Percentiles rank a stretch among this genome's conserved stretches.
Conservation (phyloP, 108 stramenopile species). For the Skeletonema marinoi region DNA sequence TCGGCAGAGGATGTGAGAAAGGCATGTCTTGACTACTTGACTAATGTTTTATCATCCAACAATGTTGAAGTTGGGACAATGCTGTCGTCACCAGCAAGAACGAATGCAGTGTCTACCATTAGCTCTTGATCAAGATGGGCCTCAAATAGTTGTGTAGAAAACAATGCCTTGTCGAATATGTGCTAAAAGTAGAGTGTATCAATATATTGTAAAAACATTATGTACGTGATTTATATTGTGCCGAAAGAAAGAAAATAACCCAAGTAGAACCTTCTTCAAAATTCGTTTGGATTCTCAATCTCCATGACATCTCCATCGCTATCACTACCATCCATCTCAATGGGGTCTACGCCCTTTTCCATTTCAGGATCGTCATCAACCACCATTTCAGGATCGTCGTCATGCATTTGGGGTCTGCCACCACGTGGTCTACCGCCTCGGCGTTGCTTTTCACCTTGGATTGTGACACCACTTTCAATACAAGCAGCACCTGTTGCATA, state of each 20-base stretch:
- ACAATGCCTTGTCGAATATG: too few species aligned
- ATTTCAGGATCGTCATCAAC: not conserved
- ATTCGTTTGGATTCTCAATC: conserved; percentile 48
- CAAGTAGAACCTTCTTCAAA: not conserved
- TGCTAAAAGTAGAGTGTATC: too few species aligned
- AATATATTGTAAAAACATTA: too few species aligned
- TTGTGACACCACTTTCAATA: conserved; percentile 29
- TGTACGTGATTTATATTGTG: too few species aligned
- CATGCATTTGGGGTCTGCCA: conserved; percentile 11
- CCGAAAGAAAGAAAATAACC: too few species aligned
- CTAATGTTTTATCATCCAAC: not conserved
- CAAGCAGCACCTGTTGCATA: conserved; percentile 25
- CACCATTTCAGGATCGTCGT: conserved; percentile 3
- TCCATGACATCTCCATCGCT: conserved; percentile 40
- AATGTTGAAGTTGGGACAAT: not conserved
- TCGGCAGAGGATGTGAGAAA: conserved; percentile 16
- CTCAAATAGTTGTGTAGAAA: too few species aligned
- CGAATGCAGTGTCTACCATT: not conserved
- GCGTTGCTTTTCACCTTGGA: conserved; percentile 7
- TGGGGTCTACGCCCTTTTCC: conserved; percentile 12
- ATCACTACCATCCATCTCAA: conserved; percentile 22
- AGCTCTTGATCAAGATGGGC: not conserved
- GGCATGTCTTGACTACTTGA: conserved; percentile 1
- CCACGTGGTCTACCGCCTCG: conserved; percentile 11
- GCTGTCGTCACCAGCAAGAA: not conserved